These are phyloP conservation scores for Fistulifera solaris DNA, from an alignment of 108 stramenopile species.

Conservation along the genomic window DNA sequence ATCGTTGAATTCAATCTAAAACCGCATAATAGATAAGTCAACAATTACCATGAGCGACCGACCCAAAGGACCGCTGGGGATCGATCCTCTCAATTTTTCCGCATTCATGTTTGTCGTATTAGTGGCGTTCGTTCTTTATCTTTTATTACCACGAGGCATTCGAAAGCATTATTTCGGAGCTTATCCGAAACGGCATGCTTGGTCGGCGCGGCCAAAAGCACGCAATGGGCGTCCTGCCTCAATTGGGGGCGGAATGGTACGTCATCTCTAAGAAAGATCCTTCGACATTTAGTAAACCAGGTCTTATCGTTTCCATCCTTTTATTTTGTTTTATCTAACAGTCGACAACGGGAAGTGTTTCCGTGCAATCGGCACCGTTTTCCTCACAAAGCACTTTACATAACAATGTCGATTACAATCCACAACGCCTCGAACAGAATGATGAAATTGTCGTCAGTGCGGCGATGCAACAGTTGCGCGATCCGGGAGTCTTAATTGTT, in stretches of 20 bases:
- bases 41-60: slow-evolving; percentile 6
- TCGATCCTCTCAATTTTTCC: slow-evolving; percentile 51
- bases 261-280: neutral
- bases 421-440: slow-evolving; percentile 19
- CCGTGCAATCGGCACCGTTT: neutral
- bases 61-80: slow-evolving; percentile 13
- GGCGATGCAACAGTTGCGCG: slow-evolving; percentile 80
- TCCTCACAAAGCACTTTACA: too few relatives aligned
- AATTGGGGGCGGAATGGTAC: neutral
- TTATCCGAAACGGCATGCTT: slow-evolving; percentile 78
- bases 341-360: neutral
- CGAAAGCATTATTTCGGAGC: slow-evolving; percentile 74
- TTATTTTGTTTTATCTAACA: neutral
- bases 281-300: neutral
- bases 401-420: neutral
- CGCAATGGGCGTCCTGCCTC: slow-evolving; percentile 8
- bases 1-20: too few relatives aligned
- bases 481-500: slow-evolving; percentile 69
- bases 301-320: neutral
- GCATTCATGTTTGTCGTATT: slow-evolving; percentile 33
- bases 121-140: slow-evolving; percentile 60
- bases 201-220: slow-evolving; percentile 53
- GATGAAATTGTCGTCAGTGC: slow-evolving; percentile 74
- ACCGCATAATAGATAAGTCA: neutral
- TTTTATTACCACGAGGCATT: slow-evolving; percentile 53